phyloP scores from a whole-genome alignment of 1,284 basidiomycete species.

The Fomitopsis palustris region DNA sequence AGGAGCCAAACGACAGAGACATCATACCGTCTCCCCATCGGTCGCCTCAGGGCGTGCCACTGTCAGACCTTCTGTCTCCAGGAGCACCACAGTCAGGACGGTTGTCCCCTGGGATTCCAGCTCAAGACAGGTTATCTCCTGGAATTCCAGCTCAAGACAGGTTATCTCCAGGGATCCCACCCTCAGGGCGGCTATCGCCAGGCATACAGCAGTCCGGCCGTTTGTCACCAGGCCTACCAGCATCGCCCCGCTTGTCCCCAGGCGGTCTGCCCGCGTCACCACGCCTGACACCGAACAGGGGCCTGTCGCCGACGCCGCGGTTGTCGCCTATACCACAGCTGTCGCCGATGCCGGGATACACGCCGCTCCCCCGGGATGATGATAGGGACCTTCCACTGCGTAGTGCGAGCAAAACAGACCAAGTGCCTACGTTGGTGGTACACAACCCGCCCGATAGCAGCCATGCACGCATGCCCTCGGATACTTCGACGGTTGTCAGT shows the following conservation, averaged over 20 bases:
- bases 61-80: not conserved
- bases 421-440: constrained; percentile 1
- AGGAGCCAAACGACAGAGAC: not conserved
- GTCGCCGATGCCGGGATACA: not conserved
- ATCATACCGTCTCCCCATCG: not conserved
- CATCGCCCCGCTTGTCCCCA: not conserved
- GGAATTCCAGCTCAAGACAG: not conserved
- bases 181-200: not conserved
- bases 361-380: not conserved
- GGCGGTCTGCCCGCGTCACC: not conserved
- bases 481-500: constrained; percentile 4
- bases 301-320: not conserved
- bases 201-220: not conserved
- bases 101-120: not conserved
- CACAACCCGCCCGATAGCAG: not conserved
- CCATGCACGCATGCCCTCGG: constrained; percentile 2
- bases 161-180: not conserved
- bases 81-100: not conserved
- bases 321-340: not conserved
- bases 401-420: not conserved
- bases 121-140: not conserved
- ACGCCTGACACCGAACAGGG: not conserved
- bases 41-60: not conserved
- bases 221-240: no score
- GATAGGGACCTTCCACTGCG: not conserved